Evolutionary conservation across 441 rosid species (phyloP), one percentile per base, ranked within the genome.

Genomic region (Kokia cookei): DNA sequence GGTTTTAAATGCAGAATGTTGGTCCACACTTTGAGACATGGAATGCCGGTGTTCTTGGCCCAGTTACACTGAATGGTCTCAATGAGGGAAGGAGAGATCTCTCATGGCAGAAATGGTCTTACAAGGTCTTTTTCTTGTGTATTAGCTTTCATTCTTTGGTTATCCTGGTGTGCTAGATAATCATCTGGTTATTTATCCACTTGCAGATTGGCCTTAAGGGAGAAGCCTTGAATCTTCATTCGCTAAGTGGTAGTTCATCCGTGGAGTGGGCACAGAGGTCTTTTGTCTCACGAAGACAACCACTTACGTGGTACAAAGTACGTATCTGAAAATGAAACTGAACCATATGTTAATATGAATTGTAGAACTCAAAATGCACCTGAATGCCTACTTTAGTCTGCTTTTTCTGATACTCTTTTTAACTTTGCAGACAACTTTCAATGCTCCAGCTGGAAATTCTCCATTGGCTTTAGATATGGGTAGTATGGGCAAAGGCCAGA

Each of bases 11-110:
- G 75, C 88, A 96, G 99, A 96, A 96, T 78, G 96, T 96, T 37
- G 99, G 99, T 73, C 96, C 94, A 27, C 99, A 93, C 82, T 96
- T 86, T 69, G 99, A 96, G 91, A 92, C 88, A 75, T 96, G 97
- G 97, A 96, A 96, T 76, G 85, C 98, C 66, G 99, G 99, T 74
- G 75, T 93, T 78, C 93, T 96, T 26, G 99, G 99, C 32, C 99
- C 99, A 1, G 96, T 96, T 63, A 77, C 88, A 55, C 70, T 96
- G 76, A 87, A 79, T 17, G 99, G 97, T 77, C 89, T 93, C 60
- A 80, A 82, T 63, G 93, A 84, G 42, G 99, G 99, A 59, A 81
- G 86, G 66, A 86, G 88, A 78, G 99, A 96, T 79, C 76, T 96
- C 71, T 87, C 99, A 24, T 92, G 99, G 99, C 97, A 93, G 85